Evolutionary conservation across 2,329 filamentous ascomycete species (phyloP).

Genomic region (Talaromyces sp.): DNA sequence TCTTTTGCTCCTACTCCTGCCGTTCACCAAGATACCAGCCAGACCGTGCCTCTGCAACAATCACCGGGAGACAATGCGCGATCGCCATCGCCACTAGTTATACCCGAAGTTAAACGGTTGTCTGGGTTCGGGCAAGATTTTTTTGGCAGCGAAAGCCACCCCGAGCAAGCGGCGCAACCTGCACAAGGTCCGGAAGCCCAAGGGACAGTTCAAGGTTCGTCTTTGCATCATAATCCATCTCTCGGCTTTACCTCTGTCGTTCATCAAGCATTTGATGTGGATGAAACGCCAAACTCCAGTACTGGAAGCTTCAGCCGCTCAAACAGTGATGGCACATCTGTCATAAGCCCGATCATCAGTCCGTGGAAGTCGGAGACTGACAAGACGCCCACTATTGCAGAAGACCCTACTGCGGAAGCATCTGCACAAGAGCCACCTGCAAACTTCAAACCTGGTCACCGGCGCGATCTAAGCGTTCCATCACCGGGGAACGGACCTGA

Average conservation of each 20-base stretch:
- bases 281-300: conserved; percentile 54
- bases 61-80: neutral
- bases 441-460: conserved; percentile 54
- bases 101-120: conserved; percentile 47
- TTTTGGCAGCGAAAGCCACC: conserved; percentile 22
- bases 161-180: conserved; percentile 18
- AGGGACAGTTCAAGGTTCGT: conserved; percentile 25
- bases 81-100: conserved; percentile 25
- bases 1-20: neutral
- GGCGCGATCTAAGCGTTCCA: conserved; percentile 59
- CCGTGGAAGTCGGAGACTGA: conserved; percentile 39
- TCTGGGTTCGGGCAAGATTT: conserved; percentile 40
- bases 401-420: conserved; percentile 48
- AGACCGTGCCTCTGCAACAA: neutral
- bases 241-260: conserved; percentile 61
- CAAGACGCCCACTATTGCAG: conserved; percentile 56
- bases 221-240: conserved; percentile 54
- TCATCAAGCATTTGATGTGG: conserved; percentile 63
- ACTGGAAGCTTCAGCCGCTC: conserved; percentile 57
- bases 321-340: conserved; percentile 62
- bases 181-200: conserved; percentile 18
- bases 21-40: neutral
- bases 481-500: conserved; percentile 61
- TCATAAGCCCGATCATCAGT: conserved; percentile 65
- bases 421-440: conserved; percentile 26